Conservation (phyloP, 2,329 filamentous ascomycete genomes). For the Calonectria crousiana region DNA sequence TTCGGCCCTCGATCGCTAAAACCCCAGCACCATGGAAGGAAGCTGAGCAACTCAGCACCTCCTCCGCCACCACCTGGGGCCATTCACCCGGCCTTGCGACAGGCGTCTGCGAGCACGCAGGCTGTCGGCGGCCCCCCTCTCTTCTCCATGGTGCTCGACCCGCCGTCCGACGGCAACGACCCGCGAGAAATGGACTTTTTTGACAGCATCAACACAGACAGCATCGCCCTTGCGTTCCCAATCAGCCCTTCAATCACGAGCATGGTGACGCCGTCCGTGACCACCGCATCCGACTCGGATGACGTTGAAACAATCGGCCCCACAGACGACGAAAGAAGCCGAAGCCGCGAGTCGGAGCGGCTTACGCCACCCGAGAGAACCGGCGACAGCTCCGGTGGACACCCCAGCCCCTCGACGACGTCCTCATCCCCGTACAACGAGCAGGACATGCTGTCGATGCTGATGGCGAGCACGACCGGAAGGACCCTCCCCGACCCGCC, state of each 20-base stretch:
- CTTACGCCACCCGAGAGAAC: conserved; percentile 29
- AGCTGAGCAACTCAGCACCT: conserved; percentile 36
- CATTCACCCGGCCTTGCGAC: conserved; percentile 33
- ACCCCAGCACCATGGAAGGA: conserved; percentile 29
- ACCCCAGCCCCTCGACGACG: conserved; percentile 33
- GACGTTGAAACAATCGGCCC: conserved; percentile 34
- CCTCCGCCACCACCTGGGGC: conserved; percentile 22
- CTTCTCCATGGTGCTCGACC: conserved; percentile 33
- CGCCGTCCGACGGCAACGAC: conserved; percentile 33
- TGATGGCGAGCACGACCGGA: conserved; percentile 40
- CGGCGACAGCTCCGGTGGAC: conserved; percentile 15
- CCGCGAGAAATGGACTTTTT: conserved; percentile 26
- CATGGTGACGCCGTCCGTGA: conserved; percentile 42
- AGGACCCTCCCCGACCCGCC: conserved; percentile 49
- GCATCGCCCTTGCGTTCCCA: conserved; percentile 37
- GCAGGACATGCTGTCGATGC: conserved; percentile 48
- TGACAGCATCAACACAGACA: conserved; percentile 28
- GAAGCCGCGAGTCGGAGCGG: conserved; percentile 27
- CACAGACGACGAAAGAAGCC: conserved; percentile 13
- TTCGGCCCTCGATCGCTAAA: conserved; percentile 35
- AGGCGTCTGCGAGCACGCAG: conserved; percentile 40
- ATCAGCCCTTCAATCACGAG: conserved; percentile 40
- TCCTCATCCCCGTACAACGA: conserved; percentile 50
- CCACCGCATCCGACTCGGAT: conserved; percentile 24
- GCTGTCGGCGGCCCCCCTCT: conserved; percentile 36